A percentile compares a stretch with the other conserved stretches of the same genome.
phyloP scores from a whole-genome alignment of 129 eudicot species.

The Pseudognaphalium luteoalbum region DNA sequence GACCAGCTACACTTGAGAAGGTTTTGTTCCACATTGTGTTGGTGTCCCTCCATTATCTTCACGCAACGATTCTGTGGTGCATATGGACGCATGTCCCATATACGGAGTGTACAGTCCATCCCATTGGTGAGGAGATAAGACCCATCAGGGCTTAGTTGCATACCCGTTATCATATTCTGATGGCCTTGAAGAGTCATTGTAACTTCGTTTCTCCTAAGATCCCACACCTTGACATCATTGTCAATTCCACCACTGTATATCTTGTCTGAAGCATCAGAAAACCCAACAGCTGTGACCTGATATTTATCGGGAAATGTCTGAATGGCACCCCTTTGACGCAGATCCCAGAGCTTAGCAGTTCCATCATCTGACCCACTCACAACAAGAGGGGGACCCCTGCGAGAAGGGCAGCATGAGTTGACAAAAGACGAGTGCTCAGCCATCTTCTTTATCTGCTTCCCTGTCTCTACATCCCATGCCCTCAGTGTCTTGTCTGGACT shows the following conservation, averaged over 20 bases:
- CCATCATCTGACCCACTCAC: slow-evolving; percentile 97
- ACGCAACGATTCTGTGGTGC: slow-evolving; percentile 96
- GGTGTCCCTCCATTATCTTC: slow-evolving; percentile 91
- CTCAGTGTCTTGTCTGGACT: slow-evolving; percentile 89
- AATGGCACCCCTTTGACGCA: slow-evolving; percentile 91
- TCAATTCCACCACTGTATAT: slow-evolving; percentile 93
- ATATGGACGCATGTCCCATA: slow-evolving; percentile 98
- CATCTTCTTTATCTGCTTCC: slow-evolving; percentile 89
- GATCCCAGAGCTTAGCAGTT: slow-evolving; percentile 97
- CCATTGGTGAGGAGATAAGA: slow-evolving; percentile 90
- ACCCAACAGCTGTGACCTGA: slow-evolving; percentile 87
- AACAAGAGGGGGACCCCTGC: slow-evolving; percentile 94
- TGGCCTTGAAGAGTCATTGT: slow-evolving; percentile 95
- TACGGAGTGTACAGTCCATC: slow-evolving; percentile 82
- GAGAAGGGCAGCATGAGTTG: slow-evolving; percentile 90
- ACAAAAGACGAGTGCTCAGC: slow-evolving; percentile 83
- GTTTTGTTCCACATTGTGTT: slow-evolving; percentile 90
- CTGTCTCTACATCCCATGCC: slow-evolving; percentile 97
- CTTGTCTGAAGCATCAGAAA: slow-evolving; percentile 94
- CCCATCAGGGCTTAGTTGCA: slow-evolving; percentile 95
- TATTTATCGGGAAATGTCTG: slow-evolving; percentile 94
- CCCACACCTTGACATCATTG: slow-evolving; percentile 88
- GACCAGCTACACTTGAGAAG: slow-evolving; percentile 91
- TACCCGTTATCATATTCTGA: slow-evolving; percentile 87
- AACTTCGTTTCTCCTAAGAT: slow-evolving; percentile 78